Evolutionary conservation across 2,329 filamentous ascomycete species (phyloP).

Genomic region (Gaeumannomyces tritici): DNA sequence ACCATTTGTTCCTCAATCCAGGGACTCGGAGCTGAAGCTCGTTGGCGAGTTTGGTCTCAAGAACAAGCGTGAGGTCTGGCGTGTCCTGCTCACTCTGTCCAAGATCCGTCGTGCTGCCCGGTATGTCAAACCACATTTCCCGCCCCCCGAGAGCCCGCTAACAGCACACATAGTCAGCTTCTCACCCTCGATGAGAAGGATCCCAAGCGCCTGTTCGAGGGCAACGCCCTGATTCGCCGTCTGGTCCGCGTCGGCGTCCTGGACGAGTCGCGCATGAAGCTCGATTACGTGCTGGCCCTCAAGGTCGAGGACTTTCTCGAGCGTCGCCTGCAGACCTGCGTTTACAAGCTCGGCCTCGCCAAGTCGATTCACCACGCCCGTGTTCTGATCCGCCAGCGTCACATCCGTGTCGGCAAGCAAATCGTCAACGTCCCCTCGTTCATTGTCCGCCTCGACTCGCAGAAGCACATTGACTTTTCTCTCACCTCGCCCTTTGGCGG

Average conservation of each 20-base stretch:
- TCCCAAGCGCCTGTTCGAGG: constrained; percentile 99
- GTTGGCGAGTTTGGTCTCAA: constrained; percentile 99
- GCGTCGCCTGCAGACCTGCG: constrained; percentile 98
- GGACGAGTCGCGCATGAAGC: constrained; percentile 99
- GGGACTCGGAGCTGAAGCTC: constrained; percentile 99
- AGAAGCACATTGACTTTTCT: constrained; percentile 99
- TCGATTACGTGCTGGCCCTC: constrained; percentile 99
- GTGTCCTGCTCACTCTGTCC: constrained; percentile 97
- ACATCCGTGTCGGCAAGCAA: constrained; percentile 99
- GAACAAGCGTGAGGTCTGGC: constrained; percentile 99
- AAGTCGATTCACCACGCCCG: constrained; percentile 99
- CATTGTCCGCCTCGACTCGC: constrained; percentile 98
- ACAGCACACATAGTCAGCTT: constrained; percentile 65
- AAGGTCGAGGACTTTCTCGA: constrained; percentile 99
- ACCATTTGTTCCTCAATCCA: constrained; percentile 44
- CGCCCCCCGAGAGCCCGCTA: constrained; percentile 4
- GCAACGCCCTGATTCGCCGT: constrained; percentile 99
- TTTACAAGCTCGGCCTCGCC: constrained; percentile 99
- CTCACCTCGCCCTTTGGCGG: constrained; percentile 96
- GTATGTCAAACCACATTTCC: constrained; percentile 42
- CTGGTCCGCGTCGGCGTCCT: constrained; percentile 99
- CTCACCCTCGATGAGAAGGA: constrained; percentile 99
- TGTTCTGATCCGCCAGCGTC: constrained; percentile 98
- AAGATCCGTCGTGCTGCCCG: constrained; percentile 99
- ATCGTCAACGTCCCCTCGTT: constrained; percentile 99